These are phyloP conservation scores for Calocera cornea DNA, from an alignment of 768 basidiomycete species.

Conservation along the genomic window DNA sequence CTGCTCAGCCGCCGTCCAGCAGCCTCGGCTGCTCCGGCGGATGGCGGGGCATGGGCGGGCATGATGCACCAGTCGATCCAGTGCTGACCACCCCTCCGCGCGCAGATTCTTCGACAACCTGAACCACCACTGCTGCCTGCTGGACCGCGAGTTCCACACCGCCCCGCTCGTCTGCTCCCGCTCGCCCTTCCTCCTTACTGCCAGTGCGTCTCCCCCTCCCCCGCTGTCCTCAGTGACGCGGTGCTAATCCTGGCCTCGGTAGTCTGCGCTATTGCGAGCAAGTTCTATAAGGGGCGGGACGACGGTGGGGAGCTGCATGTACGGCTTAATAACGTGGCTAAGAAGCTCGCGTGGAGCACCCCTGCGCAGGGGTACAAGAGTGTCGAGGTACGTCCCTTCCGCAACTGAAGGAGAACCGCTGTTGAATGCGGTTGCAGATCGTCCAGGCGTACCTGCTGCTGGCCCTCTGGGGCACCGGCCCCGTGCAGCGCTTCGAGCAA, in stretches of 20 bases:
- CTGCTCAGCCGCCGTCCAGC: no score
- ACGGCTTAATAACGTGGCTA: slow-evolving; percentile 65
- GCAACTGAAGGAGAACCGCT: neutral
- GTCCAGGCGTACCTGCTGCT: slow-evolving; percentile 90
- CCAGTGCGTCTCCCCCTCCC: slow-evolving; percentile 46
- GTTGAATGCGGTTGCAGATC: slow-evolving; percentile 34
- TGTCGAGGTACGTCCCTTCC: slow-evolving; percentile 38
- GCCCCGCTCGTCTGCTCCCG: slow-evolving; percentile 87
- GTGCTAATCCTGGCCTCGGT: neutral
- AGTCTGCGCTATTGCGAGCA: slow-evolving; percentile 94
- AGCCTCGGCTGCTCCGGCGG: no score
- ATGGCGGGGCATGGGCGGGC: no score
- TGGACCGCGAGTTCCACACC: slow-evolving; percentile 84
- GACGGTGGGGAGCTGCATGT: slow-evolving; percentile 49
- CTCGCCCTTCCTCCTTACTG: slow-evolving; percentile 88
- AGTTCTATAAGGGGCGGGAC: slow-evolving; percentile 69
- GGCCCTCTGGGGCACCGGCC: slow-evolving; percentile 80
- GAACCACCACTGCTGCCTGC: slow-evolving; percentile 63
- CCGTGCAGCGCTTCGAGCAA: slow-evolving; percentile 91
- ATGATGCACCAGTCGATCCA: neutral
- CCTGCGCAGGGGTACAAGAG: slow-evolving; percentile 81
- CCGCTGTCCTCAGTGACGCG: neutral
- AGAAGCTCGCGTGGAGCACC: slow-evolving; percentile 76
- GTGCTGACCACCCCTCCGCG: neutral
- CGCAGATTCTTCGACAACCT: slow-evolving; percentile 2